phyloP scores from a whole-genome alignment of 2,329 filamentous ascomycete species.

The Magnaporthiopsis rhizophila region DNA sequence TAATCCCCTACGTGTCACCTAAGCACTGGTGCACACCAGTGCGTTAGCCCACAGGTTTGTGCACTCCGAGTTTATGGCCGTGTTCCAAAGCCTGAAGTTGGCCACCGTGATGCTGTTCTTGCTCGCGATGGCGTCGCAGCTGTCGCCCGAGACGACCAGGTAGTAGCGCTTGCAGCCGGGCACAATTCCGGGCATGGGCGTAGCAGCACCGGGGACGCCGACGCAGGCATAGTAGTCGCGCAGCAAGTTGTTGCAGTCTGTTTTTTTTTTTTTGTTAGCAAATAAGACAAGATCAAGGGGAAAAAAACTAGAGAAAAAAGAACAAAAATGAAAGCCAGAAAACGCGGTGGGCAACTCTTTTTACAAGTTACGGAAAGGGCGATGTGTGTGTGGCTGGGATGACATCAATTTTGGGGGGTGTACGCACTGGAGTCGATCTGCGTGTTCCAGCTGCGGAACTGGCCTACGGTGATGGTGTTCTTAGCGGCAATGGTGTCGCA shows the following conservation, averaged over 20 bases:
- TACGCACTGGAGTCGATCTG: slow-evolving; percentile 1
- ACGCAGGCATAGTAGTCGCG: slow-evolving; percentile 9
- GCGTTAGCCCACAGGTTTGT: slow-evolving; percentile 13
- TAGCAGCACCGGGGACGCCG: background rate
- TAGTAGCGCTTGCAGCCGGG: slow-evolving; percentile 23
- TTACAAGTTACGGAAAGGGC: background rate
- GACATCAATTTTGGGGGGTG: background rate
- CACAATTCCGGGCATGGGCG: slow-evolving; percentile 9
- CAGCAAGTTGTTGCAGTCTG: slow-evolving; percentile 9
- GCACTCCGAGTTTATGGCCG: slow-evolving; percentile 11
- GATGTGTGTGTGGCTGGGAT: background rate
- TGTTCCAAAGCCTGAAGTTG: slow-evolving; percentile 14
- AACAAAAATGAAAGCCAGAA: too few relatives aligned
- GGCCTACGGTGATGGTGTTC: background rate
- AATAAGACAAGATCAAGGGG: too few relatives aligned
- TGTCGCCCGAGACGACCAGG: slow-evolving; percentile 22
- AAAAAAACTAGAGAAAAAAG: too few relatives aligned
- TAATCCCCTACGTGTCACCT: background rate
- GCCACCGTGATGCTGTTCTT: slow-evolving; percentile 1
- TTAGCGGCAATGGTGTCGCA: background rate
- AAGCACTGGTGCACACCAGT: slow-evolving; percentile 10
- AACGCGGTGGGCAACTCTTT: too few relatives aligned
- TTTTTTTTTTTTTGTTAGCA: background rate
- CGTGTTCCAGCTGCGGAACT: slow-evolving; percentile 1
- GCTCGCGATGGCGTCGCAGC: slow-evolving; percentile 19